Evolutionary conservation across 257 asterid genomes (phyloP), one percentile per base, ranked within the genome.

Genomic region (Henckelia pumila): DNA sequence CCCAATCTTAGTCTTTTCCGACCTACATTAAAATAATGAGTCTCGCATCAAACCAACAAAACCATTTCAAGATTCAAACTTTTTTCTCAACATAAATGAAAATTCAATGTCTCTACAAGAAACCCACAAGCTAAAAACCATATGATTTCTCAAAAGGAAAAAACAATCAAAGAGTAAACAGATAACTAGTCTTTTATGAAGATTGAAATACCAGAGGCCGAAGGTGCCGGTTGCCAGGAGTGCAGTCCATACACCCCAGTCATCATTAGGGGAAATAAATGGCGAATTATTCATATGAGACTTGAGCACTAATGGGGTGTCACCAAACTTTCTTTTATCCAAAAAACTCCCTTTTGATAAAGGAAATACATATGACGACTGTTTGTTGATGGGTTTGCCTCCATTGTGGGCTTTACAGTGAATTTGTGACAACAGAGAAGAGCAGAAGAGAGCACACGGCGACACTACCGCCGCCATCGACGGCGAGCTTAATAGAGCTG

Each of bases 1-100:
- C 74, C 96, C 97, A 55, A 91, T 83, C 78, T 83, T 82, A 22
- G 91, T 88, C 89, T 86, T 91, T 85, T 88, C 97, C 61, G 89
- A 82, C 97, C 96, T 90, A 77, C 75, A 60, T 16, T 52, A n/a
- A 77, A 9, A 64, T 69, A 68, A 68, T 56, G 30, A 49, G 66
- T 32, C 70, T 72, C 75, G 68, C 44, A 60, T 40, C 63, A 63
- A 68, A 59, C 25, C n/a, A n/a, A n/a, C n/a, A 61, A 53, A 30
- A 64, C 29, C 67, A 66, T 32, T 53, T 62, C 52, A 19, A 58
- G 35, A 25, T 50, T 28, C 67, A 66, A 35, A 50, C 40, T 56
- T 61, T 56, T 61, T 53, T 50, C 26, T 23, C 61, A 70, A 56
- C 8, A 21, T 61, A 24, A 20, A 26, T 9, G 55, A 23, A 7